Conservation (phyloP, 306 rosid species). For the Elaeagnus macrophylla region DNA sequence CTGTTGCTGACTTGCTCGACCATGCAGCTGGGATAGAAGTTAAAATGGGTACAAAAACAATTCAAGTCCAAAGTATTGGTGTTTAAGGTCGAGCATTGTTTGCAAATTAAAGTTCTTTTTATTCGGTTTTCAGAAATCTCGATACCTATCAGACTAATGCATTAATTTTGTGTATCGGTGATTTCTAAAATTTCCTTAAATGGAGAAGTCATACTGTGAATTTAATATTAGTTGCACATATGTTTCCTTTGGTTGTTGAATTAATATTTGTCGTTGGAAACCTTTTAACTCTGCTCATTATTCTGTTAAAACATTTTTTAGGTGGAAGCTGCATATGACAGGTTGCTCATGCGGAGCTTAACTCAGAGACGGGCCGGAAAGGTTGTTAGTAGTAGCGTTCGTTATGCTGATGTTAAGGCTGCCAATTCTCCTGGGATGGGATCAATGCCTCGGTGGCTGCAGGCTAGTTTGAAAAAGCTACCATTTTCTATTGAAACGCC, state of each 20-base stretch:
- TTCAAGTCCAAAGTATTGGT: no score
- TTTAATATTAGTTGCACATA: no score
- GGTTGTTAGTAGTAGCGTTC: slow-evolving; percentile 63
- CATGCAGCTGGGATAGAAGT: no score
- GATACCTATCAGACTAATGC: no score
- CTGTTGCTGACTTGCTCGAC: no score
- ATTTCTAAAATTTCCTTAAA: no score
- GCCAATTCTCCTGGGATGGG: slow-evolving; percentile 42
- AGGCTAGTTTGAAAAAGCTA: slow-evolving; percentile 43
- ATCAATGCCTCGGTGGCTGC: slow-evolving; percentile 80
- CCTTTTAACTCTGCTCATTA: slow-evolving; percentile 9
- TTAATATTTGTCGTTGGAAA: background rate
- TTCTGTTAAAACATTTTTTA: slow-evolving; percentile 18
- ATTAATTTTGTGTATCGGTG: no score
- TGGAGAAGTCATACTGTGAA: no score
- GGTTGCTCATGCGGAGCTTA: slow-evolving; percentile 91
- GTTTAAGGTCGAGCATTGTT: no score
- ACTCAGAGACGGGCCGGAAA: slow-evolving; percentile 84
- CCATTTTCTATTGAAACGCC: slow-evolving; percentile 74
- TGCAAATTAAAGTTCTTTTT: no score
- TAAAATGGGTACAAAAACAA: no score
- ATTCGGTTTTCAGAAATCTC: no score
- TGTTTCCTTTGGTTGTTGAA: background rate
- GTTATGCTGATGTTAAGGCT: slow-evolving; percentile 91
- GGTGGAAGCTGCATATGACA: slow-evolving; percentile 99